Base-by-base conservation (phyloP, 345 rosid genomes). In the Camelina hispida region DNA sequence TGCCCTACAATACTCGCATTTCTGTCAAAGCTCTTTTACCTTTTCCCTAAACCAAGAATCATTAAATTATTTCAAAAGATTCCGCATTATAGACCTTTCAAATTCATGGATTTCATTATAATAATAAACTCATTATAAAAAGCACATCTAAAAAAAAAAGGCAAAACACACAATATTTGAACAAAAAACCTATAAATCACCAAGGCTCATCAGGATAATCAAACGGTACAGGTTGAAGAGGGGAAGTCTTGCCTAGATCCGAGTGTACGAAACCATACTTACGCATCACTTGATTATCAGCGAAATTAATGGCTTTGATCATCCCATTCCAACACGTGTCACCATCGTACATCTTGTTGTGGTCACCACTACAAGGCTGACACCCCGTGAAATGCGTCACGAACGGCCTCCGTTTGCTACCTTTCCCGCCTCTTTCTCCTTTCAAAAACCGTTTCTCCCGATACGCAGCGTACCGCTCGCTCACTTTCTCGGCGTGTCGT, bases 381-480 rank as follows among this genome's bases (percentile, higher is more conserved):
- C 99, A 95, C 12, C 99, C 99, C 34, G 99, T 85, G 79, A 95
- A 95, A 70, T 92, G 99, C 46, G 97, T 92, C 9, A 92, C 69
- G 16, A 90, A 88, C 74, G 99, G 97, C 59, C 97, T 69, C 83
- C 93, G 80, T 89, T 77, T 70, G 81, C 91, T 80, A 16, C 90
- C 79, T 54, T 79, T 79, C 48, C 91, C 90, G 54, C 93, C 64
- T 62, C 66, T n/a, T 84, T 87, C 35, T 84, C 61, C 87, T 30
- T 80, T 79, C 51, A 87, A 53, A 38, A 79, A 79, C 82, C 78
- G 75, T 79, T 75, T 71, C 80, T 89, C 96, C 72, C 93, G 78
- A 76, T 47, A 75, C 71, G 72, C 92, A 23, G 65, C 96, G 82
- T 92, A 95, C 72, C 82, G 74, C 73, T 85, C 90, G 12, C 92